Base-by-base conservation (phyloP, 2,329 filamentous ascomycete species). In the Coleophoma eucalyptorum region DNA sequence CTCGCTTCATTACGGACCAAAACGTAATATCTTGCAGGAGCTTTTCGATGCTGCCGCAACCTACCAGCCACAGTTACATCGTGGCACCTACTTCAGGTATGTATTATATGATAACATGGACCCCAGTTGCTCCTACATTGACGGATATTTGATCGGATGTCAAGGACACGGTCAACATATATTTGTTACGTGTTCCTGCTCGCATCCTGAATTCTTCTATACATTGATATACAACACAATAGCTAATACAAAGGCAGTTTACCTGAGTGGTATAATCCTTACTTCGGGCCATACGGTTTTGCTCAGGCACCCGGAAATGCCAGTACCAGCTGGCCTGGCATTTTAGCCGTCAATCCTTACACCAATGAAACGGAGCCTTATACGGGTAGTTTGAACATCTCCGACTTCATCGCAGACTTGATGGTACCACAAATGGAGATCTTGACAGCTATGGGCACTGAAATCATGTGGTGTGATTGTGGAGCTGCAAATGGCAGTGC, bases 401-500 rank as follows among this genome's bases (percentile, higher is more conserved):
- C 50, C 2, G 73, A 77, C 56, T 77, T 70, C 56, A 62, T 77
- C 5, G 37, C 58, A 1, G 72, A 75, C 55, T 55, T 77, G 2
- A 69, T 72, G 66, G 63, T 72, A 2, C 73, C 74, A 26, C 72
- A 77, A 58, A 77, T 77, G 73, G 58, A 71, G 33, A 63, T 65
- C 3, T 65, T 77, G 1, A 72, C 72, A 1, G 60, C 65, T 32
- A 75, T 76, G 60, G 61, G 62, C 15, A 70, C 67, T 0, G 74
- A 78, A 33, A 72, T 77, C 41, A 72, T 78, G 71, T 77, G 75
- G 75, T 78, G 74, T 60, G 75, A 77, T 18, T 44, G 42, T 31
- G 42, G 42, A 31, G 72, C 68, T 0, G 63, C 73, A 1, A 76
- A 76, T 59, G 61, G 58, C 31, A 74, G 72, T 2, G 68, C 69